Conservation (phyloP, 805 yeast species). For the Diddensiella transvaalensis region DNA sequence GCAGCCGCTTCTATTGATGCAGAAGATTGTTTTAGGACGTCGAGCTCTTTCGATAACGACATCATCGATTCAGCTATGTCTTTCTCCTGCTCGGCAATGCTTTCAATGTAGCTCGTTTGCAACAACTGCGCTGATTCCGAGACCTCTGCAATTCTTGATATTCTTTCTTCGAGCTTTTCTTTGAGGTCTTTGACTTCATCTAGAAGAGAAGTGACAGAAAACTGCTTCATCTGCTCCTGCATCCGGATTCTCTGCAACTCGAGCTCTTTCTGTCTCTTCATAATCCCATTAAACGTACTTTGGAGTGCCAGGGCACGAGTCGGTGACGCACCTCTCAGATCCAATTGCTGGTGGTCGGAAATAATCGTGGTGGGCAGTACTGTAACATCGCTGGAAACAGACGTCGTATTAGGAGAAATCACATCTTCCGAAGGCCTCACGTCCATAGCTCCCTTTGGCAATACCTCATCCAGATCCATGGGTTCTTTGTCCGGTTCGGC, state of each 20-base stretch:
- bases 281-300: not conserved
- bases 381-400: too few relatives aligned
- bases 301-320: not conserved
- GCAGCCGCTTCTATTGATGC: too few relatives aligned
- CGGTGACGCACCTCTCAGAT: not conserved
- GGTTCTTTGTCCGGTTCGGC: too few relatives aligned
- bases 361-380: too few relatives aligned
- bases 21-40: not conserved
- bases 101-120: not conserved
- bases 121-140: not conserved
- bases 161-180: constrained; percentile 12
- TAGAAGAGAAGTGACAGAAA: not conserved
- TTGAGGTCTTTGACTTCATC: constrained; percentile 17
- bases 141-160: constrained; percentile 4
- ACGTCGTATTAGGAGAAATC: too few relatives aligned
- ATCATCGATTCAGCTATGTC: not conserved
- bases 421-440: too few relatives aligned
- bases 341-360: too few relatives aligned
- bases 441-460: too few relatives aligned
- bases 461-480: too few relatives aligned
- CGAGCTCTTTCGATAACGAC: not conserved
- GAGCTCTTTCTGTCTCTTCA: not conserved
- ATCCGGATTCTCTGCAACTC: not conserved
- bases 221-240: not conserved
- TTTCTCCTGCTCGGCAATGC: not conserved